Evolutionary conservation across 2,329 filamentous ascomycete genomes (phyloP), one percentile per base, ranked within the genome.

Genomic region (Lomentospora prolificans): DNA sequence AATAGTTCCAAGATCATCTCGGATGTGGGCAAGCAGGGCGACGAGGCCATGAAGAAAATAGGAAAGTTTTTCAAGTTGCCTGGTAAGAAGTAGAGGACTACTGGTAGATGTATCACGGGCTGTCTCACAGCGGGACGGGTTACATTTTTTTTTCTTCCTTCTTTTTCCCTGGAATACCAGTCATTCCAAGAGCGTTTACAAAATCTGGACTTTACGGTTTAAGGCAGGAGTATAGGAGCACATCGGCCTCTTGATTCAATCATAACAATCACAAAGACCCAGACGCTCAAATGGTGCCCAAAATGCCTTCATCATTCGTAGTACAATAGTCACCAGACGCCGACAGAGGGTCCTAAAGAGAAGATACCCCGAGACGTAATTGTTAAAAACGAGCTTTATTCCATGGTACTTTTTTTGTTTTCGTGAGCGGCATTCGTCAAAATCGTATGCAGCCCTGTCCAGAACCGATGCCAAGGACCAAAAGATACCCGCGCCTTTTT

Each of bases 51-150:
- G 9, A 78, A 76, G 68, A 76, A 75, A 61, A 58, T 78, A 58
- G 86, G 86, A 19, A 90, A 88, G 67, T 89, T 87, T 80, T 69
- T 91, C 41, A 87, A 87, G 68, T 70, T 86, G 56, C 75, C 83
- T 28, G 82, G 81, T 6, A 90, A 88, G 78, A 90, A 89, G 72
- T 87, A 60, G 55, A 4, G 24, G 51, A 22, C 31, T 52, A 22
- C 41, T 51, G 1, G n/a, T 17, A 4, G 28, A 3, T 4, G 27
- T 19, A 12, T 8, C 25, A 14, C 8, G n/a, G n/a, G n/a, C n/a
- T n/a, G n/a, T n/a, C n/a, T n/a, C n/a, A n/a, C n/a, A n/a, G n/a
- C n/a, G n/a, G n/a, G n/a, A 14, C 5, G 22, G 46, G 10, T n/a
- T 27, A 2, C 14, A 27, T 14, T 51, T 30, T 28, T 12, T 51